These are phyloP conservation scores for Xylaria venustula DNA, from an alignment of 495 filamentous ascomycete species.

Conservation along the genomic window DNA sequence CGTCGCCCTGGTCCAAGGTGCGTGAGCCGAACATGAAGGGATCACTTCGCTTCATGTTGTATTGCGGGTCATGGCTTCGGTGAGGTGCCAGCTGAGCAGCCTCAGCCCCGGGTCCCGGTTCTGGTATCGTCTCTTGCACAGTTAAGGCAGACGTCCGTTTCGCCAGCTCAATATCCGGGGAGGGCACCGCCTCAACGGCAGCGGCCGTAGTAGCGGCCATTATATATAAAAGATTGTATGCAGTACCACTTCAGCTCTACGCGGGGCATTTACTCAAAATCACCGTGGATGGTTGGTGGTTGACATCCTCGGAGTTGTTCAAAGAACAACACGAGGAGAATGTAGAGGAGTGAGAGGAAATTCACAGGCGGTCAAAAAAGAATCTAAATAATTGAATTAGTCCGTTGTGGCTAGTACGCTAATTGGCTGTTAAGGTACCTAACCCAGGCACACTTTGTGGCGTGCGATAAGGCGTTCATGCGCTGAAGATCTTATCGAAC, in stretches of 20 bases:
- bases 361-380: constrained; percentile 7
- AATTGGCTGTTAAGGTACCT: neutral
- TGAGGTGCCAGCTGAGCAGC: constrained; percentile 38
- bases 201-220: constrained; percentile 5
- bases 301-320: constrained; percentile 22
- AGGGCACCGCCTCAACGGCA: neutral
- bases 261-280: constrained; percentile 2
- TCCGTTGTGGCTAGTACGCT: constrained; percentile 5
- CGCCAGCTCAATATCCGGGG: constrained; percentile 22
- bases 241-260: neutral
- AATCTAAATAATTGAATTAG: neutral
- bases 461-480: constrained; percentile 3
- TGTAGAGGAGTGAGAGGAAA: constrained; percentile 5
- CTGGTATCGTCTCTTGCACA: constrained; percentile 20
- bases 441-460: neutral
- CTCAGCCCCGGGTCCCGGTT: neutral
- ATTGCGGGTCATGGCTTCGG: constrained; percentile 54
- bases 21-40: constrained; percentile 96
- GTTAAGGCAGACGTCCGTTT: constrained; percentile 24
- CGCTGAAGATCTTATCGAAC: constrained; percentile 6
- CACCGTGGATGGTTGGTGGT: constrained; percentile 11
- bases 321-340: constrained; percentile 2
- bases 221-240: constrained; percentile 1
- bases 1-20: constrained; percentile 72
- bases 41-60: constrained; percentile 76